Percentiles rank a stretch among this genome's conserved stretches.
These are phyloP conservation scores for Bruguiera gymnorhiza DNA, from an alignment of 345 rosid genomes.

Conservation along the genomic window DNA sequence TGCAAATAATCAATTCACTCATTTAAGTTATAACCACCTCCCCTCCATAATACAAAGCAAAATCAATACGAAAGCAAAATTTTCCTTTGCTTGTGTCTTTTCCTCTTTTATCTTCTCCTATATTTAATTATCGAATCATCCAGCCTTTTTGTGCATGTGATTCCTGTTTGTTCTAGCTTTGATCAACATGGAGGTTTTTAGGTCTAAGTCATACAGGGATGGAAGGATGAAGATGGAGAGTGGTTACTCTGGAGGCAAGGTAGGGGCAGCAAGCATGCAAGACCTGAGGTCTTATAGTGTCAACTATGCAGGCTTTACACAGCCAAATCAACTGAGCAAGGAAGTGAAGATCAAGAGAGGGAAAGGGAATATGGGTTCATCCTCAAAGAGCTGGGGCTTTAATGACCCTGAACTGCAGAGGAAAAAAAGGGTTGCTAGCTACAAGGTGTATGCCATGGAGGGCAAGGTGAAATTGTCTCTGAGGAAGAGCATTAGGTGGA, in stretches of 20 bases:
- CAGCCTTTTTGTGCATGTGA: neutral
- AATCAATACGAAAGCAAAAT: constrained; percentile 8
- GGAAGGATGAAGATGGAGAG: constrained; percentile 36
- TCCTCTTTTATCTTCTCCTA: neutral
- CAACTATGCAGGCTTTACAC: constrained; percentile 25
- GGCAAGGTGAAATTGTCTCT: constrained; percentile 89
- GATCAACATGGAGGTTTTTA: constrained; percentile 45
- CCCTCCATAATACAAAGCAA: neutral
- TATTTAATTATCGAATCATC: constrained; percentile 1
- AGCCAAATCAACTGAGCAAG: constrained; percentile 32
- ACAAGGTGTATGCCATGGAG: constrained; percentile 79
- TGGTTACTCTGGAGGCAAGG: constrained; percentile 24
- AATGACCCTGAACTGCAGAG: constrained; percentile 82
- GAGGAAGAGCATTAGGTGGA: constrained; percentile 84
- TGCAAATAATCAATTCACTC: no score
- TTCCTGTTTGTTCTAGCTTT: neutral
- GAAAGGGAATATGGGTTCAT: constrained; percentile 39
- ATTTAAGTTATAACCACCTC: no score
- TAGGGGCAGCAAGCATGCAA: constrained; percentile 50
- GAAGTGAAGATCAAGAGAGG: constrained; percentile 52
- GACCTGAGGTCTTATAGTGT: constrained; percentile 63
- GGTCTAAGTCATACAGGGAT: constrained; percentile 59
- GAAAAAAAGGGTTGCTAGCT: constrained; percentile 89
- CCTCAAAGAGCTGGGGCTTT: constrained; percentile 62
- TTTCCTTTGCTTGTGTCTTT: neutral